phyloP scores from a whole-genome alignment of 1,284 basidiomycete genomes.

The Earliella scabrosa region DNA sequence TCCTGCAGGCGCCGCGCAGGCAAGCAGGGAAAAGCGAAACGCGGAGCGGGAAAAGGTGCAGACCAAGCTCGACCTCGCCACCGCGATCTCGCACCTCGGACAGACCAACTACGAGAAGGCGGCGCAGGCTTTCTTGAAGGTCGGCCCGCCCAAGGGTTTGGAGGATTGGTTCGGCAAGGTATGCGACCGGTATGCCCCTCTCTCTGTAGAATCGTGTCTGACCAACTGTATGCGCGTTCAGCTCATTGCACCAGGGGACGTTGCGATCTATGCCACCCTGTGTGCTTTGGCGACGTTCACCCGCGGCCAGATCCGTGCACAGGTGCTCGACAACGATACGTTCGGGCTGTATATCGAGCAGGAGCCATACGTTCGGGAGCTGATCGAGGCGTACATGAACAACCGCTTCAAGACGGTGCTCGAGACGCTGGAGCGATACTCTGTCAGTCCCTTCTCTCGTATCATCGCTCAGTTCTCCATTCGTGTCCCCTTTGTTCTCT shows the following conservation, averaged over 20 bases:
- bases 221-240: conserved; percentile 32
- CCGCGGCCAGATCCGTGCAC: conserved; percentile 69
- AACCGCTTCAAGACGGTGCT: conserved; percentile 84
- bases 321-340: conserved; percentile 70
- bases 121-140: conserved; percentile 68
- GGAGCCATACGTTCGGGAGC: conserved; percentile 82
- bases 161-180: conserved; percentile 77
- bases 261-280: conserved; percentile 83
- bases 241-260: conserved; percentile 78
- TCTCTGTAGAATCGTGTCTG: neutral
- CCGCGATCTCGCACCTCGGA: conserved; percentile 73
- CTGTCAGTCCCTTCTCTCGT: conserved; percentile 50
- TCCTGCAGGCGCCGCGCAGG: conserved; percentile 35
- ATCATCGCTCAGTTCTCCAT: too few species aligned
- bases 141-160: conserved; percentile 66
- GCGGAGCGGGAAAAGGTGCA: conserved; percentile 68
- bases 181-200: neutral
- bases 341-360: conserved; percentile 84
- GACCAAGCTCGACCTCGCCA: conserved; percentile 80
- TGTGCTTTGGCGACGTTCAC: conserved; percentile 80
- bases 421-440: conserved; percentile 70
- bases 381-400: conserved; percentile 81
- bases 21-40: conserved; percentile 41
- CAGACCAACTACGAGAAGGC: conserved; percentile 78
- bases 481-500: too few species aligned